A percentile compares a stretch with the other conserved stretches of the same genome.
These are phyloP conservation scores for Euphorbia schlechtendalii DNA, from an alignment of 441 rosid species.

Conservation along the genomic window DNA sequence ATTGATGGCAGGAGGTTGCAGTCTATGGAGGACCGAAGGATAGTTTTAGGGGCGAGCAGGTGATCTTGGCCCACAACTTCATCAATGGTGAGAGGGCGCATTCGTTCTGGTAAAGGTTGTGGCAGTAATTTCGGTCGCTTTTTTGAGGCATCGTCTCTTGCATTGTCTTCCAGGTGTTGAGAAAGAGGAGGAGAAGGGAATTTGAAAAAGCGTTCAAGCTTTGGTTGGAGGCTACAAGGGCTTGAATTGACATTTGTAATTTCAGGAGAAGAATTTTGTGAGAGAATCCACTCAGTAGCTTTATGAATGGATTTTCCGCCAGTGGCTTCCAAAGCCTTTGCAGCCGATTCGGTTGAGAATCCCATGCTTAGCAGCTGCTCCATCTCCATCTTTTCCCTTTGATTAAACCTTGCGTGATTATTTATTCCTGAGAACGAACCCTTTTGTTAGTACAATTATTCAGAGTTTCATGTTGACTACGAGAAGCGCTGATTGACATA, in stretches of 20 bases:
- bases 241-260: background rate
- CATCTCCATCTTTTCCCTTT: constrained; percentile 32
- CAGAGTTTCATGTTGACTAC: too few species aligned
- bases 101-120: constrained; percentile 57
- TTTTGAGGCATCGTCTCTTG: constrained; percentile 2
- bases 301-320: constrained; percentile 48
- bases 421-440: too few species aligned
- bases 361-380: constrained; percentile 60
- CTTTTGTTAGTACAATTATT: too few species aligned
- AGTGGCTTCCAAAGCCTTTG: constrained; percentile 52
- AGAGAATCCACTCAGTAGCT: constrained; percentile 66
- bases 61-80: constrained; percentile 75
- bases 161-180: constrained; percentile 10
- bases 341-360: constrained; percentile 44
- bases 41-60: constrained; percentile 41
- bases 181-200: constrained; percentile 20
- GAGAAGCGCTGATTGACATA: too few species aligned
- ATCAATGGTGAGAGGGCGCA: constrained; percentile 60
- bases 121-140: constrained; percentile 25
- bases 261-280: constrained; percentile 9
- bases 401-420: too few species aligned
- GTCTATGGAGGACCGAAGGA: constrained; percentile 52
- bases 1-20: constrained; percentile 61
- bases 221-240: constrained; percentile 35
- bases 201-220: constrained; percentile 51